Conservation (phyloP, 2,329 filamentous ascomycete species). For the Arthrobotrys musiformis region DNA sequence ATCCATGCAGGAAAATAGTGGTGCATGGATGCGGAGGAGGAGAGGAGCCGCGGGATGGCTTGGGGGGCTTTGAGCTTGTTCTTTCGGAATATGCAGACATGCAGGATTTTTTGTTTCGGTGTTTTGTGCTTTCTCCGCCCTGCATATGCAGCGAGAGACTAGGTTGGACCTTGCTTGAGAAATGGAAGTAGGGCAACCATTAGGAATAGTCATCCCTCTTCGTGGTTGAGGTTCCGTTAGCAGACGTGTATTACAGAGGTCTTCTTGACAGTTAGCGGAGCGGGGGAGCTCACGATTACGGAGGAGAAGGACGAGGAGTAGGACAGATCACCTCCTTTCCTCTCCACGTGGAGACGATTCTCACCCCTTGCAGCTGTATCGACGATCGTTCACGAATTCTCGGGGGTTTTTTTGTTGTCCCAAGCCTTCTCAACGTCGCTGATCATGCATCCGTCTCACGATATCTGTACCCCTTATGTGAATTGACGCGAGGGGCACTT, state of each 20-base stretch:
- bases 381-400: background rate
- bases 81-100: background rate
- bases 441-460: background rate
- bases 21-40: slow-evolving; percentile 3
- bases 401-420: background rate
- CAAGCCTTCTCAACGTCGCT: background rate
- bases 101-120: slow-evolving; percentile 7
- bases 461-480: background rate
- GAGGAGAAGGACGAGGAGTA: background rate
- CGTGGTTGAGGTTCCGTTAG: slow-evolving; percentile 1
- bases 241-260: background rate
- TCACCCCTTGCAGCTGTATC: background rate
- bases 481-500: background rate
- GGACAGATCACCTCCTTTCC: background rate
- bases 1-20: background rate
- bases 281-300: background rate
- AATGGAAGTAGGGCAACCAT: background rate
- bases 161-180: slow-evolving; percentile 11
- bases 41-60: slow-evolving; percentile 1
- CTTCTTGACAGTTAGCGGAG: background rate
- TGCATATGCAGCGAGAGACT: slow-evolving; percentile 15
- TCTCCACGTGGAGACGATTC: background rate
- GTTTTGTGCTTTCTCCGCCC: slow-evolving; percentile 2
- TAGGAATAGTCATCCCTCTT: background rate
- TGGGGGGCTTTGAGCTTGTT: slow-evolving; percentile 1